phyloP scores from a whole-genome alignment of 192 early-diverging fungal genomes.

The Entomortierella chlamydospora region DNA sequence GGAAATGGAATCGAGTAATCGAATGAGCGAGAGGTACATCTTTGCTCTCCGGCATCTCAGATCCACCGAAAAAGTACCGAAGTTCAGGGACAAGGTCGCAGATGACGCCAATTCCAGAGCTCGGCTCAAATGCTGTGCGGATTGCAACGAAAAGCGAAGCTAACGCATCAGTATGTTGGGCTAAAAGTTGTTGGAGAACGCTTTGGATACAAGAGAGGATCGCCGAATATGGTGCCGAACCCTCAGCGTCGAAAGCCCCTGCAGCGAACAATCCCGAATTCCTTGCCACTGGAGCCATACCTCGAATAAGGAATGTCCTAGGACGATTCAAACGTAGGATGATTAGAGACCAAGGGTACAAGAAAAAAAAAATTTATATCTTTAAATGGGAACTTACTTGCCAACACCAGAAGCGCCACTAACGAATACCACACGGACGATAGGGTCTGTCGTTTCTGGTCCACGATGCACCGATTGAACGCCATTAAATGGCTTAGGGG shows the following conservation, averaged over 20 bases:
- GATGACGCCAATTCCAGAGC: conserved; percentile 46
- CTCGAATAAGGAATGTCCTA: conserved; percentile 32
- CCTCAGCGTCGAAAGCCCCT: conserved; percentile 33
- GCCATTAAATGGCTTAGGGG: conserved; percentile 31
- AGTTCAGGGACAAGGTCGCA: conserved; percentile 50
- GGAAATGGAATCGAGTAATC: conserved; percentile 36
- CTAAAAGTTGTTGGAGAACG: conserved; percentile 43
- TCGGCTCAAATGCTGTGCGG: conserved; percentile 45
- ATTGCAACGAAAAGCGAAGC: conserved; percentile 45
- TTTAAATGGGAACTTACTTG: conserved; percentile 38
- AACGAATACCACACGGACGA: conserved; percentile 43
- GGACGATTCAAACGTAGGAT: neutral
- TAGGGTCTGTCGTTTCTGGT: conserved; percentile 29
- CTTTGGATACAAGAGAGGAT: conserved; percentile 46
- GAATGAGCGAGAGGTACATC: conserved; percentile 45
- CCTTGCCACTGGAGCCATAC: conserved; percentile 38
- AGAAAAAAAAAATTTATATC: neutral
- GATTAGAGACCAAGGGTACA: no score
- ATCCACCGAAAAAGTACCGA: conserved; percentile 40
- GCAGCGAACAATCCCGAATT: conserved; percentile 45
- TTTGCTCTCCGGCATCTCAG: conserved; percentile 35
- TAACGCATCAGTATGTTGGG: conserved; percentile 40
- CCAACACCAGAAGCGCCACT: conserved; percentile 47
- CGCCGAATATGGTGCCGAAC: conserved; percentile 34
- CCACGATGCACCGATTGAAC: conserved; percentile 19